Evolutionary conservation across 768 basidiomycete species (phyloP).

Genomic region (Pleurotus salmoneostramineus): DNA sequence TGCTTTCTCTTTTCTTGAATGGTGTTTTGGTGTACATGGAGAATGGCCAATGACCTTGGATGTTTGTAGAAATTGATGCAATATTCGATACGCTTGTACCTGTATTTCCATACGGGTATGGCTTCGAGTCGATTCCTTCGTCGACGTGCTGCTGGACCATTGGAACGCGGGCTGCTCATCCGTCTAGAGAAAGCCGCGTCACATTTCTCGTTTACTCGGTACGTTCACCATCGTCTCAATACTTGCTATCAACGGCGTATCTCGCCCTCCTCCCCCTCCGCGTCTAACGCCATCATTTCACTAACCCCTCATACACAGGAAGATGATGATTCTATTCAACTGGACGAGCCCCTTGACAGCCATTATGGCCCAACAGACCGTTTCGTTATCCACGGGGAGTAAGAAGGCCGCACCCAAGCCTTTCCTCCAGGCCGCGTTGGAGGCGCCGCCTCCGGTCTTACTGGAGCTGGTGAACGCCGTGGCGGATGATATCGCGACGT

Average conservation of each 20-base stretch:
- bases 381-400: conserved; percentile 52
- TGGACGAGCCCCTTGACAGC: conserved; percentile 76
- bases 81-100: conserved; percentile 73
- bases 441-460: conserved; percentile 79
- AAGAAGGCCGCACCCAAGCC: conserved; percentile 38
- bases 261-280: too few species aligned
- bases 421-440: conserved; percentile 69
- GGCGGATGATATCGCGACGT: conserved; percentile 79
- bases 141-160: conserved; percentile 38
- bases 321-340: conserved; percentile 78
- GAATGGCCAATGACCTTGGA: too few species aligned
- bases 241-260: too few species aligned
- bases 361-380: conserved; percentile 66
- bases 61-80: conserved; percentile 85
- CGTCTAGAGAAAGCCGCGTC: conserved; percentile 60
- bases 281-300: neutral
- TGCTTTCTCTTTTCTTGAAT: neutral
- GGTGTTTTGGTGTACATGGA: too few species aligned
- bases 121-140: conserved; percentile 44
- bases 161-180: conserved; percentile 53
- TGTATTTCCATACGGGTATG: conserved; percentile 62
- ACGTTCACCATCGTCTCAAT: too few species aligned
- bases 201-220: conserved; percentile 78
- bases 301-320: conserved; percentile 38
- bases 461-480: conserved; percentile 72